Conservation (phyloP, 2,329 filamentous ascomycete species). For the Fusarium odoratissimum region DNA sequence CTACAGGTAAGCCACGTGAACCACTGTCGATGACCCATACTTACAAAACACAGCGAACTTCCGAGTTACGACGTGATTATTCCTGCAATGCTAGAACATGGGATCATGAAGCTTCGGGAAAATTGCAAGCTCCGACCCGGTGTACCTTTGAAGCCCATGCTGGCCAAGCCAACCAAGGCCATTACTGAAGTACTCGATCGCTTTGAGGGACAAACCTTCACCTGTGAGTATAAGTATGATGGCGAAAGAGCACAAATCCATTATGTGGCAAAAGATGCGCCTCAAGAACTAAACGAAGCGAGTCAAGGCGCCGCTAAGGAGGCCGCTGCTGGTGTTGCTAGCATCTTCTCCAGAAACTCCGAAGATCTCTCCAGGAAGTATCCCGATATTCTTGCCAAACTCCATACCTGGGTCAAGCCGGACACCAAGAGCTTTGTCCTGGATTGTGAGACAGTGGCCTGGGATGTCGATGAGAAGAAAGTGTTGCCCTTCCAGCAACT, state of each 20-base stretch:
- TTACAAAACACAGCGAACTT: slow-evolving; percentile 75
- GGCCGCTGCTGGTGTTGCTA: slow-evolving; percentile 78
- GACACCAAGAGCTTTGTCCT: slow-evolving; percentile 95
- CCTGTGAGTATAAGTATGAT: slow-evolving; percentile 99
- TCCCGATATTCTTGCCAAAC: slow-evolving; percentile 90
- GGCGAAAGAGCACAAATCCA: slow-evolving; percentile 99
- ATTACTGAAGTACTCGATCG: slow-evolving; percentile 97
- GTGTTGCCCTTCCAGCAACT: slow-evolving; percentile 97
- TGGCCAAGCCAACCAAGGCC: slow-evolving; percentile 97
- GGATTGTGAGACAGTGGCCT: slow-evolving; percentile 98
- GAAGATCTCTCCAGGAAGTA: slow-evolving; percentile 98
- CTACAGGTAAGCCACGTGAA: slow-evolving; percentile 72
- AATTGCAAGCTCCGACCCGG: slow-evolving; percentile 93
- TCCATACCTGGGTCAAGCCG: slow-evolving; percentile 88
- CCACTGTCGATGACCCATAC: slow-evolving; percentile 4
- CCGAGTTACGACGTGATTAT: slow-evolving; percentile 96
- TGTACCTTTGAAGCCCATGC: slow-evolving; percentile 96
- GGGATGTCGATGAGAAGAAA: slow-evolving; percentile 95
- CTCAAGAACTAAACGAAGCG: slow-evolving; percentile 74
- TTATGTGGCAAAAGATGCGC: slow-evolving; percentile 86
- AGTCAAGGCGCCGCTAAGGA: slow-evolving; percentile 72
- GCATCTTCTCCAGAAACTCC: slow-evolving; percentile 97
- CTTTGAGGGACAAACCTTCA: slow-evolving; percentile 95
- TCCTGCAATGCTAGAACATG: slow-evolving; percentile 86
- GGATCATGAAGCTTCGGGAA: slow-evolving; percentile 83